Percentiles rank a stretch among this genome's conserved stretches.
phyloP scores from a whole-genome alignment of 495 filamentous ascomycete genomes.

The Letharia columbiana region DNA sequence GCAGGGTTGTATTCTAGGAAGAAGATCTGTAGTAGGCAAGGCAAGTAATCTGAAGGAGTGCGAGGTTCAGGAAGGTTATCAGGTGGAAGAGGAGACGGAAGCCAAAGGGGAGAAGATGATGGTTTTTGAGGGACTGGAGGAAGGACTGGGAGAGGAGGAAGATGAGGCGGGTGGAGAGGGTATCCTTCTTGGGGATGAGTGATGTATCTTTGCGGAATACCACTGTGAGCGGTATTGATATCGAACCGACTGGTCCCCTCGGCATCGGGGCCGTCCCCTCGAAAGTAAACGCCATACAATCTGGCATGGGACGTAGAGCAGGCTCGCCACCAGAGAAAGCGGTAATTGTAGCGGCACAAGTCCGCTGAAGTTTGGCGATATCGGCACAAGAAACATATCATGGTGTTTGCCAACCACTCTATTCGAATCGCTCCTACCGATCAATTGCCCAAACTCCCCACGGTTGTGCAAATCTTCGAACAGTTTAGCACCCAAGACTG shows the following conservation, averaged over 20 bases:
- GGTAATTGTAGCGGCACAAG: too few species aligned
- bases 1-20: slow-evolving; percentile 74
- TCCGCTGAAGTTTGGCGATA: too few species aligned
- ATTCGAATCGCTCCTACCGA: too few species aligned
- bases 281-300: too few species aligned
- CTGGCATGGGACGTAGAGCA: too few species aligned
- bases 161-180: background rate
- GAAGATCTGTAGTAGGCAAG: slow-evolving; percentile 63
- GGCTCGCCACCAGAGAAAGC: too few species aligned
- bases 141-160: slow-evolving; percentile 33
- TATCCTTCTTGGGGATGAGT: background rate
- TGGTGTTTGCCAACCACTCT: too few species aligned
- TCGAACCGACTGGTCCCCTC: background rate
- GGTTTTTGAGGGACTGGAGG: slow-evolving; percentile 68
- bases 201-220: background rate
- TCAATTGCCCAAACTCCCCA: too few species aligned
- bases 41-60: slow-evolving; percentile 72
- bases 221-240: background rate
- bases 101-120: slow-evolving; percentile 82
- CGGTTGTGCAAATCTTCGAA: too few species aligned
- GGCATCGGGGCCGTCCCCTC: too few species aligned
- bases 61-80: slow-evolving; percentile 77
- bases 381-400: too few species aligned
- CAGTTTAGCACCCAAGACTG: too few species aligned
- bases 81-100: slow-evolving; percentile 74